phyloP scores from a whole-genome alignment of 2,329 filamentous ascomycete species.

The Aspergillus neoniger region DNA sequence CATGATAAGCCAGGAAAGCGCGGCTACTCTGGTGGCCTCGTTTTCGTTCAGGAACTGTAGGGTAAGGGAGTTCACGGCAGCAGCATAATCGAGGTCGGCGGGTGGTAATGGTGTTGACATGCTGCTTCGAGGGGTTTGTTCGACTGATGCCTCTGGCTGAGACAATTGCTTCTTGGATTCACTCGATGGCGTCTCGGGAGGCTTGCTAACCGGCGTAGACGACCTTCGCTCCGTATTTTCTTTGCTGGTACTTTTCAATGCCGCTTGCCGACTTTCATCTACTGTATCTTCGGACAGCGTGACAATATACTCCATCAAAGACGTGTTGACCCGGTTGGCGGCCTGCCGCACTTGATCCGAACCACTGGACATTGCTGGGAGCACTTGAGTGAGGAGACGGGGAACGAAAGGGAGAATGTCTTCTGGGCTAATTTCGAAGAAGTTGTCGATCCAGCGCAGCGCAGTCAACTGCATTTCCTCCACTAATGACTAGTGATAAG shows the following conservation, averaged over 20 bases:
- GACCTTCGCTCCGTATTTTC: constrained; percentile 45
- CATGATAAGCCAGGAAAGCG: constrained; percentile 96
- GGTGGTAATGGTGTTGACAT: constrained; percentile 50
- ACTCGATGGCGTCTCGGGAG: constrained; percentile 29
- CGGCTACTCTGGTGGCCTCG: constrained; percentile 90
- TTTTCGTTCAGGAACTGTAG: constrained; percentile 94
- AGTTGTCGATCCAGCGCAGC: constrained; percentile 91
- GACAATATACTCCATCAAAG: constrained; percentile 91
- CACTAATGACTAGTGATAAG: constrained; percentile 53
- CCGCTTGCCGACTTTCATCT: constrained; percentile 42
- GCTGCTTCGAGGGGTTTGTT: constrained; percentile 51
- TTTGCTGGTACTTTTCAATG: constrained; percentile 45
- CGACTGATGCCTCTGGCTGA: constrained; percentile 31
- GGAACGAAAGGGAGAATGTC: constrained; percentile 95
- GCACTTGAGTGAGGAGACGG: constrained; percentile 83
- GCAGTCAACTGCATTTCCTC: constrained; percentile 91
- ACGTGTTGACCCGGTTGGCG: constrained; percentile 84
- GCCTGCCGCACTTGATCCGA: constrained; percentile 87
- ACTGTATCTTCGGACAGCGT: constrained; percentile 73
- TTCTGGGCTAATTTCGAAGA: constrained; percentile 95
- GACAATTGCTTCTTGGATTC: constrained; percentile 35
- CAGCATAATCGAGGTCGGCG: constrained; percentile 86
- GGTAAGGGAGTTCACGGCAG: constrained; percentile 89
- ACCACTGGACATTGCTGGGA: constrained; percentile 90
- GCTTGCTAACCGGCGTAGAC: constrained; percentile 39